Evolutionary conservation across 2,329 filamentous ascomycete genomes (phyloP), one percentile per base, ranked within the genome.

Genomic region (Paracoccidioides lutzii): DNA sequence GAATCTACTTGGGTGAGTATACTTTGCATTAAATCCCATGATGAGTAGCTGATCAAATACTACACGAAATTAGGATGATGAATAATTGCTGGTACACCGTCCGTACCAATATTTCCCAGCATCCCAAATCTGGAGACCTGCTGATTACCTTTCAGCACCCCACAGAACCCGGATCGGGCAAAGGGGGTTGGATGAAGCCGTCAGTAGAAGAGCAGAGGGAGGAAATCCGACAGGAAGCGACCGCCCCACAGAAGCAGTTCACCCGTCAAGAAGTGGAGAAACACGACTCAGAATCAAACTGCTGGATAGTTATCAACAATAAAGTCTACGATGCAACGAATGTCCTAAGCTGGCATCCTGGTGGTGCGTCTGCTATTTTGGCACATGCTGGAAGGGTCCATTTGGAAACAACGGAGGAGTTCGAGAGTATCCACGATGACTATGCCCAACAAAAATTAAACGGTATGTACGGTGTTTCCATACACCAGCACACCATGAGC

Each of bases 181-280:
- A 69, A 9, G 71, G 70, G 3, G 78, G 78, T 0, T 80, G 78
- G 78, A 78, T 80, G 75, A 70, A 76, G 60, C 71, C 71, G 0
- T 75, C 72, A 30, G 65, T 67, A 0, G 74, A 76, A 58, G 74
- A 74, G 15, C 69, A 71, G 57, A 70, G 78, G 8, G 71, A 71
- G 10, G 66, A 66, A 5, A 71, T 70, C 1, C 76, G 76, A 59
- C 74, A 75, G 43, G 66, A 75, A 46, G 70, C 69, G 2, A 69
- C 71, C 1, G 68, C 70, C 0, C 76, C 77, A 0, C 66, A 75
- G 58, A 78, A 78, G 58, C 70, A 78, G 55, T 79, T 79, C 57
- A 79, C 76, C 0, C 66, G 76, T 3, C 66, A 79, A 52, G 77
- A 80, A 62, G 76, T 80, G 42, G 76, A 79, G 61, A 78, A 74